These are phyloP conservation scores for Trifolium fragiferum DNA, from an alignment of 306 rosid species.

Conservation along the genomic window DNA sequence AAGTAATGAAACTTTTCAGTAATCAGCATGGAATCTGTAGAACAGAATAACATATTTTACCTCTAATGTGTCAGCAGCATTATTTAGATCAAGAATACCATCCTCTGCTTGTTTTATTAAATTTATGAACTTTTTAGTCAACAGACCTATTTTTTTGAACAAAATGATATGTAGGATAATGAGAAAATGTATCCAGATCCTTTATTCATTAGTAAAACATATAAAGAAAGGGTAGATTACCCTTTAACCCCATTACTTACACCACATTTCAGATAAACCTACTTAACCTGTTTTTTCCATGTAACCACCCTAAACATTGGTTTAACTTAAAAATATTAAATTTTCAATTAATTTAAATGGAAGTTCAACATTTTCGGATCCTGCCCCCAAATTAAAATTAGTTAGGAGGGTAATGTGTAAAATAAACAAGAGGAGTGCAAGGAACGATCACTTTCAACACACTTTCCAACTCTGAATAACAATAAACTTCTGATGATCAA, in stretches of 20 bases:
- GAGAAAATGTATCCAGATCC: neutral
- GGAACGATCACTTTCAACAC: too few relatives aligned
- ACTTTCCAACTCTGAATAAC: neutral
- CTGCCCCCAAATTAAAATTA: neutral
- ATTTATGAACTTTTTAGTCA: slow-evolving; percentile 92
- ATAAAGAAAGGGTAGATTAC: neutral
- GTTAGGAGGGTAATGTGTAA: neutral
- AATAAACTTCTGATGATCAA: slow-evolving; percentile 34
- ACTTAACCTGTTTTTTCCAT: neutral
- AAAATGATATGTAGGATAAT: slow-evolving; percentile 27
- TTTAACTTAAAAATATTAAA: slow-evolving; percentile 10
- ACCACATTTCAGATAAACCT: slow-evolving; percentile 22
- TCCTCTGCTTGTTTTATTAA: slow-evolving; percentile 92
- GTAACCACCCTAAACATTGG: neutral
- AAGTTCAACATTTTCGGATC: slow-evolving; percentile 6
- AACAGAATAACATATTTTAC: slow-evolving; percentile 50
- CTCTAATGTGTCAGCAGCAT: slow-evolving; percentile 96
- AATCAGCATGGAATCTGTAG: slow-evolving; percentile 35
- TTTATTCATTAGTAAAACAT: slow-evolving; percentile 31
- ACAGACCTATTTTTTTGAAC: slow-evolving; percentile 58
- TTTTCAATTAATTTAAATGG: neutral
- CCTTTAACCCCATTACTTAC: slow-evolving; percentile 4
- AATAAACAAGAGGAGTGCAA: neutral
- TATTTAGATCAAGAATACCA: slow-evolving; percentile 72
- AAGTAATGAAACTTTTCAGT: slow-evolving; percentile 34